phyloP scores from a whole-genome alignment of 345 rosid genomes.

The Excoecaria cochinchinensis region DNA sequence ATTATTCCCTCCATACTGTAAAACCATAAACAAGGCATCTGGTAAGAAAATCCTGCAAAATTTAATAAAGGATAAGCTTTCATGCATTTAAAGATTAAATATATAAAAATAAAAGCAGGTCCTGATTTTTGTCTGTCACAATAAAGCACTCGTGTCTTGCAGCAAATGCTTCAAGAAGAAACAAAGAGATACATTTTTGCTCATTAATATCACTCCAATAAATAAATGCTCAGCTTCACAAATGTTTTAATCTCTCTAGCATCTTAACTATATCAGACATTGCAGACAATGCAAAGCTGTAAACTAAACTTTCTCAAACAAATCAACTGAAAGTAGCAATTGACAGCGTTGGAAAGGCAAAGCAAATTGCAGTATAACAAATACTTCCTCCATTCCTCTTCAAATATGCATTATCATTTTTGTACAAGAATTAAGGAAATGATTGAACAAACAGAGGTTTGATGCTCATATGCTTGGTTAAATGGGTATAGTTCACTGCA shows the following conservation, averaged over 20 bases:
- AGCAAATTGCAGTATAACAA: not conserved
- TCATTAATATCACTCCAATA: not conserved
- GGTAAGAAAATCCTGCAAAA: not conserved
- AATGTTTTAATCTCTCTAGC: not conserved
- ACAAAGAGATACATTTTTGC: not conserved
- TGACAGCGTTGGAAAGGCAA: not conserved
- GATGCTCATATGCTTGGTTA: not conserved
- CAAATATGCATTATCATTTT: no score
- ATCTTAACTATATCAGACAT: slow-evolving; percentile 3
- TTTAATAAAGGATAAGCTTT: slow-evolving; percentile 4
- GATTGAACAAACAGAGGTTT: not conserved
- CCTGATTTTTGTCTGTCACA: not conserved
- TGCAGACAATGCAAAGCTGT: not conserved
- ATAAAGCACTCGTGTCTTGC: not conserved
- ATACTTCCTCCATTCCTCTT: not conserved
- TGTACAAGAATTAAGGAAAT: no score
- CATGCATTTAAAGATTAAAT: not conserved
- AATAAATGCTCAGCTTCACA: slow-evolving; percentile 1
- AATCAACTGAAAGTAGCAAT: not conserved
- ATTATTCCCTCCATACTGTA: slow-evolving; percentile 72
- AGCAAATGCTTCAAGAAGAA: slow-evolving; percentile 9
- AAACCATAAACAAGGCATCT: slow-evolving; percentile 13
- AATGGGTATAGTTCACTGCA: not conserved
- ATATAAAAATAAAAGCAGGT: not conserved
- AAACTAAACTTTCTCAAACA: not conserved